Conservation (phyloP, 2,329 filamentous ascomycete species). For the Sporothrix sp. region DNA sequence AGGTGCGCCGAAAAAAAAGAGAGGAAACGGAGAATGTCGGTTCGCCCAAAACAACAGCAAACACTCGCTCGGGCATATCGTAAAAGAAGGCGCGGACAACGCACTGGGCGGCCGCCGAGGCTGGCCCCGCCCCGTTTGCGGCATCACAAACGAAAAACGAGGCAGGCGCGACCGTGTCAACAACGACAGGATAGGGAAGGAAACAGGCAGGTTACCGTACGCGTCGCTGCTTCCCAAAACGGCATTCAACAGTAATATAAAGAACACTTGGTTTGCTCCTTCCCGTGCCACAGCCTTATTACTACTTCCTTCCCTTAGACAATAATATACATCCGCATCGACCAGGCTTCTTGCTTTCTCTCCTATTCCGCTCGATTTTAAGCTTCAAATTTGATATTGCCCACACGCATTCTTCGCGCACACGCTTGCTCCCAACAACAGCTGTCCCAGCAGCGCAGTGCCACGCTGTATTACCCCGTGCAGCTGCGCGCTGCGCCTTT, state of each 20-base stretch:
- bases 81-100: background rate
- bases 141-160: background rate
- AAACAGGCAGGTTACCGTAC: background rate
- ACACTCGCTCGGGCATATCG: background rate
- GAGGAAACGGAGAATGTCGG: background rate
- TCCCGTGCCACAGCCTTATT: too few relatives aligned
- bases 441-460: background rate
- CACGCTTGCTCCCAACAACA: background rate
- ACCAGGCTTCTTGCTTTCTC: background rate
- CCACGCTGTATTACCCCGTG: too few relatives aligned
- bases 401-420: background rate
- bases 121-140: background rate
- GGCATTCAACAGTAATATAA: too few relatives aligned
- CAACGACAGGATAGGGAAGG: background rate
- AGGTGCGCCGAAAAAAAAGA: too few relatives aligned
- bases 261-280: too few relatives aligned
- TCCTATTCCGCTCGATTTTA: background rate
- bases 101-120: background rate
- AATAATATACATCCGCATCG: background rate
- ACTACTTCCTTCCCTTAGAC: background rate
- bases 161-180: background rate
- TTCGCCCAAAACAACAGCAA: background rate
- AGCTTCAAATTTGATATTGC: background rate
- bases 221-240: slow-evolving; percentile 1
- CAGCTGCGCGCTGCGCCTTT: too few relatives aligned